A percentile compares a stretch with the other conserved stretches of the same genome.
Conservation (phyloP, 805 yeast genomes). For the Groenewaldozyma salmanticensis region DNA sequence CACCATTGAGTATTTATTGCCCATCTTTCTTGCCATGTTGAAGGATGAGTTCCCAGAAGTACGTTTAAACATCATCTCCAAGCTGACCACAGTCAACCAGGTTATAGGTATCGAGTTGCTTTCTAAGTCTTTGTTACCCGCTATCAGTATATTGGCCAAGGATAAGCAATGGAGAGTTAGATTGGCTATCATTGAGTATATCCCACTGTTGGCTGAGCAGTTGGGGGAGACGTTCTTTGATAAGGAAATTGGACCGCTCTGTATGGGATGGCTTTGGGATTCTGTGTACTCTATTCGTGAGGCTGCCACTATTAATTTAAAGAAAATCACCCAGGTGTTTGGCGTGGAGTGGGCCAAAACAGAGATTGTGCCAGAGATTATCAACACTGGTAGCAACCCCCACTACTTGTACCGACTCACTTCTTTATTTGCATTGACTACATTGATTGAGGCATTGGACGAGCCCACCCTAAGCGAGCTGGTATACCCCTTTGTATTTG, state of each 20-base stretch:
- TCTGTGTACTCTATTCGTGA: constrained; percentile 92
- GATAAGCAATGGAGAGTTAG: constrained; percentile 98
- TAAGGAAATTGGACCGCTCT: constrained; percentile 79
- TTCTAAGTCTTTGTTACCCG: constrained; percentile 84
- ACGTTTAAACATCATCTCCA: constrained; percentile 84
- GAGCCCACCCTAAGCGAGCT: constrained; percentile 47
- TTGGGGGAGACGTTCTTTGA: constrained; percentile 89
- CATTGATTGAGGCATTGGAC: constrained; percentile 64
- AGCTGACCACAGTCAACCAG: constrained; percentile 83
- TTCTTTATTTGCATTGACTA: constrained; percentile 78
- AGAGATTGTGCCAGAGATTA: constrained; percentile 70
- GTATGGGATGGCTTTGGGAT: constrained; percentile 98
- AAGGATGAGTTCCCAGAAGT: constrained; percentile 97
- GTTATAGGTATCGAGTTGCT: constrained; percentile 86
- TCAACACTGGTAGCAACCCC: constrained; percentile 41
- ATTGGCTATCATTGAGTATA: constrained; percentile 91
- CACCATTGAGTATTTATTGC: constrained; percentile 73
- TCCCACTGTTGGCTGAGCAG: constrained; percentile 89
- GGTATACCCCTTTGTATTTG: constrained; percentile 70
- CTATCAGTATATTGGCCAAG: constrained; percentile 90
- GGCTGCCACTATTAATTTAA: constrained; percentile 84
- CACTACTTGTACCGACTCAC: constrained; percentile 92
- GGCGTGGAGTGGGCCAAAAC: constrained; percentile 90
- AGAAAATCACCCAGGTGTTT: constrained; percentile 71
- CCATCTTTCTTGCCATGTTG: constrained; percentile 84